Conservation (phyloP, 2,329 filamentous ascomycete genomes). For the Dendrostoma leiphaemia region DNA sequence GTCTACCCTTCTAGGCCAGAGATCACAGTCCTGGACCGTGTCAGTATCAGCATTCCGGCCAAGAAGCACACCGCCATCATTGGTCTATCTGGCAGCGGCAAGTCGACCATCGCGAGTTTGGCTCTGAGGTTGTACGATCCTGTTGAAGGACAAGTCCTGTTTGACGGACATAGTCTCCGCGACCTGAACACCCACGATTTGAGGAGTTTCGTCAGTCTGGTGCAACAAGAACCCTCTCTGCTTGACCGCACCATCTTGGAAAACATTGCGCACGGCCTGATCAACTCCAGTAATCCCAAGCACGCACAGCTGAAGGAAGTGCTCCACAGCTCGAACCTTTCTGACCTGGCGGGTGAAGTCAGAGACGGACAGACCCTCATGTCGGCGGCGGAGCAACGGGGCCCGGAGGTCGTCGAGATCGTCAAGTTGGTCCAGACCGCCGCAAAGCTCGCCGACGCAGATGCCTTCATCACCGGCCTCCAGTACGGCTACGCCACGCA, state of each 20-base stretch:
- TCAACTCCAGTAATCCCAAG: conserved; percentile 32
- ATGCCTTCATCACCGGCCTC: conserved; percentile 51
- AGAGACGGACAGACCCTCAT: conserved; percentile 22
- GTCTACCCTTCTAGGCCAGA: conserved; percentile 43
- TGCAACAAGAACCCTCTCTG: conserved; percentile 33
- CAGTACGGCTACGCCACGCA: conserved; percentile 53
- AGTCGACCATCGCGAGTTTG: conserved; percentile 50
- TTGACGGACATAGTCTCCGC: conserved; percentile 36
- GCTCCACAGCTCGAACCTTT: conserved; percentile 42
- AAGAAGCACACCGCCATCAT: conserved; percentile 55
- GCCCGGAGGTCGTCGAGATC: conserved; percentile 37
- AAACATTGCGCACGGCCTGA: conserved; percentile 42
- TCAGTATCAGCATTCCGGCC: conserved; percentile 36
- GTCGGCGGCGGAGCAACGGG: conserved; percentile 20
- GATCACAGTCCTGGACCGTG: conserved; percentile 38
- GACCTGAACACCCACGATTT: conserved; percentile 37
- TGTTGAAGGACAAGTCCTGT: conserved; percentile 34
- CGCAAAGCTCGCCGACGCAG: conserved; percentile 55
- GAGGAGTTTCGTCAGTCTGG: conserved; percentile 30
- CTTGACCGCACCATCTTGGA: conserved; percentile 37
- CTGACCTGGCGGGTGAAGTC: conserved; percentile 38
- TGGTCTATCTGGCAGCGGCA: conserved; percentile 57
- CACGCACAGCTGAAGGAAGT: conserved; percentile 33
- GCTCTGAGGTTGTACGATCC: conserved; percentile 46
- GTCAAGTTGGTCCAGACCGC: conserved; percentile 43